These are phyloP conservation scores for Pythium angustatum DNA, from an alignment of 352 stramenopile species.

Conservation along the genomic window DNA sequence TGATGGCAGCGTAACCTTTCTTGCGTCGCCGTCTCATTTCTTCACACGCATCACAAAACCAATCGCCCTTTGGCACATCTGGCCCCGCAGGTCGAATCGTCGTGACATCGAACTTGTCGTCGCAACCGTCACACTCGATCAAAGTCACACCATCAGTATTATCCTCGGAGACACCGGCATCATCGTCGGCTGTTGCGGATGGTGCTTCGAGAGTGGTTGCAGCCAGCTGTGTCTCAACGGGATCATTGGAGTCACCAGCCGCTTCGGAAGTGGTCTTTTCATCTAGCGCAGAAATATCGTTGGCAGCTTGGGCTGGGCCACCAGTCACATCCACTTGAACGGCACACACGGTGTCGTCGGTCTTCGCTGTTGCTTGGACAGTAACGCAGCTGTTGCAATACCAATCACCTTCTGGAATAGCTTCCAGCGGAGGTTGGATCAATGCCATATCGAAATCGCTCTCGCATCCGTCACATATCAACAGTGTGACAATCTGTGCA, in stretches of 20 bases:
- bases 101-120: conserved; percentile 59
- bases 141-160: conserved; percentile 32
- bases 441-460: conserved; percentile 53
- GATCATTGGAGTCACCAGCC: no score
- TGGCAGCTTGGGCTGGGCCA: not conserved
- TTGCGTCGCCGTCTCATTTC: conserved; percentile 22
- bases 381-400: conserved; percentile 32
- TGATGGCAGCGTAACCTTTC: conserved; percentile 31
- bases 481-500: conserved; percentile 34
- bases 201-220: no score
- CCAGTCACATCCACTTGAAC: not conserved
- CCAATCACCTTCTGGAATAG: conserved; percentile 54
- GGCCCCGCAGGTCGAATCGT: conserved; percentile 47
- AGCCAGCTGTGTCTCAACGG: no score
- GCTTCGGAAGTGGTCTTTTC: no score
- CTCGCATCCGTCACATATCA: conserved; percentile 80
- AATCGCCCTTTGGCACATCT: conserved; percentile 45
- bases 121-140: conserved; percentile 74
- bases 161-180: not conserved
- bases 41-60: conserved; percentile 40
- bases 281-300: not conserved
- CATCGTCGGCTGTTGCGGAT: no score
- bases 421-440: conserved; percentile 42
- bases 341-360: no score
- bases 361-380: not conserved